Conservation (phyloP, 345 rosid species). For the Eucalyptus dawsonii region DNA sequence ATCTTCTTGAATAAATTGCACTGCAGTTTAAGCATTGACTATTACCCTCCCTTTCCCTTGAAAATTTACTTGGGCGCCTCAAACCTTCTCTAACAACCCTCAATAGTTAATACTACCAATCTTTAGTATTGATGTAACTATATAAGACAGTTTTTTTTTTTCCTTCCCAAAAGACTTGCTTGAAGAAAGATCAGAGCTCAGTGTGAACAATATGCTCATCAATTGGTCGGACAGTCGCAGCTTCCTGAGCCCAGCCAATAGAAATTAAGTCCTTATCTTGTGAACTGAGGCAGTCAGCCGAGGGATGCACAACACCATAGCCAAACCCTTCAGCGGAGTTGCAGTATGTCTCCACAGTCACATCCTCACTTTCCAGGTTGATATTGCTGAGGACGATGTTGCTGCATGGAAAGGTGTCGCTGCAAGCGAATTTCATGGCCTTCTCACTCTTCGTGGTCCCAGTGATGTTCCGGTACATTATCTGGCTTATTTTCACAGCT, state of each 20-base stretch:
- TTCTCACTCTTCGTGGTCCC: slow-evolving; percentile 64
- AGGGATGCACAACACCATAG: slow-evolving; percentile 73
- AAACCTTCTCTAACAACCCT: slow-evolving; percentile 4
- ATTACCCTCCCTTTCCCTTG: neutral
- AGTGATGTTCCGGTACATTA: slow-evolving; percentile 77
- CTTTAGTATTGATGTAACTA: neutral
- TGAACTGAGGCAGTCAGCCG: slow-evolving; percentile 79
- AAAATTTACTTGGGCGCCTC: slow-evolving; percentile 2
- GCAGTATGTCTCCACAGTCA: slow-evolving; percentile 79
- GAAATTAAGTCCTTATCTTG: slow-evolving; percentile 27
- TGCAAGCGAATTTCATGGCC: slow-evolving; percentile 89
- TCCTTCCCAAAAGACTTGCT: neutral
- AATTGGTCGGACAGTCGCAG: neutral
- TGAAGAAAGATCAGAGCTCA: slow-evolving; percentile 35
- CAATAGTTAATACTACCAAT: neutral
- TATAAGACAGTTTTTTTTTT: neutral
- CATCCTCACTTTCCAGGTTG: slow-evolving; percentile 64
- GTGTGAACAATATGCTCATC: slow-evolving; percentile 30
- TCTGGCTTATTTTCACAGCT: slow-evolving; percentile 68
- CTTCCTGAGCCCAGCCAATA: neutral
- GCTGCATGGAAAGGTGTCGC: slow-evolving; percentile 85
- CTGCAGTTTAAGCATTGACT: neutral
- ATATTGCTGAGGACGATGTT: slow-evolving; percentile 68
- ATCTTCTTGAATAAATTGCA: neutral
- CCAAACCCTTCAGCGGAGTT: slow-evolving; percentile 83